Evolutionary conservation across 1,284 basidiomycete genomes (phyloP), one percentile per base, ranked within the genome.

Genomic region (Ustilago crameri): DNA sequence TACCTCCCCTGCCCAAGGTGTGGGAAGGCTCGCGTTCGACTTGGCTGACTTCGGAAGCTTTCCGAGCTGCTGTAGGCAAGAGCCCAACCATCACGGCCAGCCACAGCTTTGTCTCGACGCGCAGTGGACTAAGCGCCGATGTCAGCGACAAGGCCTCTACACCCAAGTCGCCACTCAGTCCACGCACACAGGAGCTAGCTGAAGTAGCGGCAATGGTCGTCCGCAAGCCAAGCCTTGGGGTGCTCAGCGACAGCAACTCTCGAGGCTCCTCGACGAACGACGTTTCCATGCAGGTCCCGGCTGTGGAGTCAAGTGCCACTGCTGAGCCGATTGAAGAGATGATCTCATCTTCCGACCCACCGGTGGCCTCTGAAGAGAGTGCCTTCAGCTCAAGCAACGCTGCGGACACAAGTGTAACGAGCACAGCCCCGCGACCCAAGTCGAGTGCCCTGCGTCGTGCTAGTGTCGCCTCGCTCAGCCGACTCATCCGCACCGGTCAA

Each of bases 1-100:
- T 98, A 1, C 95, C 95, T 32, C 95, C 96, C 42, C 85, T 98
- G 20, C 95, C 95, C 35, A 97, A 96, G 85, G 92, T 93, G 74
- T 84, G 93, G 69, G 90, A 91, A 35, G 88, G 85, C 18, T 94
- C 90, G 84, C 89, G 90, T 66, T 90, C 92, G 7, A 86, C 42
- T 87, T 87, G 57, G 50, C 59, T 70, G 40, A 60, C 56, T 0
- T 70, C 72, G 5, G 67, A 71, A 15, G 62, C 63, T 7, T 62
- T 66, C 57, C 53, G 44, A 23, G 52, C 59, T 12, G 55, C 41
- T 38, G 37, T 48, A 27, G 53, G 46, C 48, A 65, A 67, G 44
- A 67, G 53, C 18, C 61, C 71, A 0, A 51, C 50, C 49, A 45
- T 69, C 34, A 44, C 51, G 2, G 50, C 61, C 22, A 61, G 59